These are phyloP conservation scores for Mrakia gelida DNA, from an alignment of 768 basidiomycete genomes.

Conservation along the genomic window DNA sequence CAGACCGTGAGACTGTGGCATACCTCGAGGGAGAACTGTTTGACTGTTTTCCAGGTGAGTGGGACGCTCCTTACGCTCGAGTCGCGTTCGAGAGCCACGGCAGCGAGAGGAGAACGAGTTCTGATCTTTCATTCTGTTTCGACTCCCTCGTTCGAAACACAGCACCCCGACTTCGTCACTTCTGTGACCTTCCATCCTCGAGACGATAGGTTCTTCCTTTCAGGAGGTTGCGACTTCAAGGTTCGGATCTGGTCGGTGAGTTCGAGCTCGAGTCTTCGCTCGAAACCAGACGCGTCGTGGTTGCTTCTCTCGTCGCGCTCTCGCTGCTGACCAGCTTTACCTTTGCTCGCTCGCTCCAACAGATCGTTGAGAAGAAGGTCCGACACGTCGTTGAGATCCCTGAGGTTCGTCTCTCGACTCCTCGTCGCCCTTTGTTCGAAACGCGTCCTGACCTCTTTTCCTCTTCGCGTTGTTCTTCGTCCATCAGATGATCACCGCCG, in stretches of 20 bases:
- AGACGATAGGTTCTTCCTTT: conserved; percentile 41
- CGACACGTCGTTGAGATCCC: conserved; percentile 38
- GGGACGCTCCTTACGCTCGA: background rate
- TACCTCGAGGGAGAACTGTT: conserved; percentile 35
- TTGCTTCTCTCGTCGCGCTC: background rate
- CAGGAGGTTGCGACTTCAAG: conserved; percentile 38
- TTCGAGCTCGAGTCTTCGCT: background rate
- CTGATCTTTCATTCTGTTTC: background rate
- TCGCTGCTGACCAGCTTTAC: background rate
- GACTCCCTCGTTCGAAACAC: no score
- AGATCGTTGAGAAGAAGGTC: conserved; percentile 36
- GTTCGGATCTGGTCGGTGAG: conserved; percentile 37
- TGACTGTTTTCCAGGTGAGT: conserved; percentile 35
- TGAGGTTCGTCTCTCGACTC: conserved; percentile 18
- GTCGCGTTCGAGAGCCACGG: no score
- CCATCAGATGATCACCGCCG: conserved; percentile 36
- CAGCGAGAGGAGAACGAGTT: background rate
- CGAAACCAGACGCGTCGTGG: background rate
- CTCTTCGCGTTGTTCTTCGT: background rate
- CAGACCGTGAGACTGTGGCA: conserved; percentile 41
- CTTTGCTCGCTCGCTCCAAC: background rate
- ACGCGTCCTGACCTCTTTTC: background rate
- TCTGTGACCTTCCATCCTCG: conserved; percentile 39
- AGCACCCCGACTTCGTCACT: conserved; percentile 41
- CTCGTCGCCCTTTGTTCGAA: background rate